Evolutionary conservation across 2,329 filamentous ascomycete genomes (phyloP).

Genomic region (Cercospora beticola): DNA sequence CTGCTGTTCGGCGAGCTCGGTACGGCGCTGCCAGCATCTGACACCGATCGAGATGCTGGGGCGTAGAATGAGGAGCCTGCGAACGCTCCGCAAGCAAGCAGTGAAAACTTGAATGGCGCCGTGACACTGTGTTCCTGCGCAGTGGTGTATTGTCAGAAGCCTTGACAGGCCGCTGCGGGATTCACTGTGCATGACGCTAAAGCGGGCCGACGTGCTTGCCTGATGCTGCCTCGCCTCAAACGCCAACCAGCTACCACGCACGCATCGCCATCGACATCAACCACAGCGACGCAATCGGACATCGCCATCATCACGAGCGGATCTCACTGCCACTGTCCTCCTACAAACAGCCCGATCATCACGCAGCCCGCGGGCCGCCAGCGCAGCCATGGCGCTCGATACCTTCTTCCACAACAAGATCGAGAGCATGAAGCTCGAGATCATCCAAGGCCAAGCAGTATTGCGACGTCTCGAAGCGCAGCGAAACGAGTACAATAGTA

Average conservation of each 20-base stretch:
- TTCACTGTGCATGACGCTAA: neutral
- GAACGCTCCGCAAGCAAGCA: neutral
- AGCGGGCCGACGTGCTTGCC: conserved; percentile 3
- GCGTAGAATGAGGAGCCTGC: neutral
- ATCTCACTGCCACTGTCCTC: conserved; percentile 5
- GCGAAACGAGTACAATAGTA: conserved; percentile 98
- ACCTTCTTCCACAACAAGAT: conserved; percentile 99
- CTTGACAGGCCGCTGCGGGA: neutral
- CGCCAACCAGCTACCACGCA: conserved; percentile 4
- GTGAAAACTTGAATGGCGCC: neutral
- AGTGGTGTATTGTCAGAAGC: neutral
- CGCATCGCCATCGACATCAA: conserved; percentile 9
- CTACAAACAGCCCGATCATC: neutral
- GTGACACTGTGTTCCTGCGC: conserved; percentile 3
- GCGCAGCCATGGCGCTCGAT: conserved; percentile 87
- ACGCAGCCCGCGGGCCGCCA: conserved; percentile 5
- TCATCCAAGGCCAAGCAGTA: conserved; percentile 96
- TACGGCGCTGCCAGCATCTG: neutral
- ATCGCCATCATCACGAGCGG: neutral
- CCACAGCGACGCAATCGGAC: neutral
- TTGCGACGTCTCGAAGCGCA: conserved; percentile 94
- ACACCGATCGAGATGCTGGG: neutral
- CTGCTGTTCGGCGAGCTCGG: neutral
- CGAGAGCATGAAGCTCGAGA: conserved; percentile 99
- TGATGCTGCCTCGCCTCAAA: neutral